Conservation (phyloP, 345 rosid genomes). For the Conringia planisiliqua region DNA sequence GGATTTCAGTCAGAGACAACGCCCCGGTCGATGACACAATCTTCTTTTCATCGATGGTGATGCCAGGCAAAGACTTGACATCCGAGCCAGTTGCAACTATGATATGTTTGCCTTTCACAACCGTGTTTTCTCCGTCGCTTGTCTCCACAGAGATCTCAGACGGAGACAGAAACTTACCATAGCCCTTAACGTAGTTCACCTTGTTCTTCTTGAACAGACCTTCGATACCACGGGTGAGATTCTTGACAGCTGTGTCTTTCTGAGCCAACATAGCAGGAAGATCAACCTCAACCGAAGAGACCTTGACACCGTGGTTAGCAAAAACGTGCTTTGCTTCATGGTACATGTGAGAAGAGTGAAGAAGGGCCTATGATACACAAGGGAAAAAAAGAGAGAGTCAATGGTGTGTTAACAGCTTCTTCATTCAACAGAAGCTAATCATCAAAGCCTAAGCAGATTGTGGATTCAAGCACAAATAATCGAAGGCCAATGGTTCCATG, state of each 20-base stretch:
- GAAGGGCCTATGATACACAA: slow-evolving; percentile 63
- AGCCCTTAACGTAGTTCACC: slow-evolving; percentile 91
- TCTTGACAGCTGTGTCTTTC: slow-evolving; percentile 88
- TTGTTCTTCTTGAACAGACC: slow-evolving; percentile 98
- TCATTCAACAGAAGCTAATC: not conserved
- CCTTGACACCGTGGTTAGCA: slow-evolving; percentile 79
- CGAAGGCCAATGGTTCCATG: not conserved
- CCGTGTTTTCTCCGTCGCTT: slow-evolving; percentile 65
- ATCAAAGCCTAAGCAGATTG: not conserved
- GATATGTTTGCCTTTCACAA: slow-evolving; percentile 88
- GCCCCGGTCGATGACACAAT: slow-evolving; percentile 98
- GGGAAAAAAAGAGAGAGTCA: not conserved
- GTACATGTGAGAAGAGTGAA: slow-evolving; percentile 98
- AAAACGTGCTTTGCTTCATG: slow-evolving; percentile 92
- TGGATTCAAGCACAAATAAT: not conserved
- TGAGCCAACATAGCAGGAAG: slow-evolving; percentile 95
- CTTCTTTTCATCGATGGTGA: slow-evolving; percentile 89
- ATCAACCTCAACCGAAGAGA: slow-evolving; percentile 89
- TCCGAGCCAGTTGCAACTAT: slow-evolving; percentile 95
- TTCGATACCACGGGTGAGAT: slow-evolving; percentile 87
- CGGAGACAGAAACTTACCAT: slow-evolving; percentile 86
- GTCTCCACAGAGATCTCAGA: slow-evolving; percentile 88
- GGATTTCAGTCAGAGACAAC: slow-evolving; percentile 63
- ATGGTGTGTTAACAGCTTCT: not conserved
- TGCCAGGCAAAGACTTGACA: slow-evolving; percentile 91